Base-by-base conservation (phyloP, 1,284 basidiomycete species). In the Golubevia pallescens region DNA sequence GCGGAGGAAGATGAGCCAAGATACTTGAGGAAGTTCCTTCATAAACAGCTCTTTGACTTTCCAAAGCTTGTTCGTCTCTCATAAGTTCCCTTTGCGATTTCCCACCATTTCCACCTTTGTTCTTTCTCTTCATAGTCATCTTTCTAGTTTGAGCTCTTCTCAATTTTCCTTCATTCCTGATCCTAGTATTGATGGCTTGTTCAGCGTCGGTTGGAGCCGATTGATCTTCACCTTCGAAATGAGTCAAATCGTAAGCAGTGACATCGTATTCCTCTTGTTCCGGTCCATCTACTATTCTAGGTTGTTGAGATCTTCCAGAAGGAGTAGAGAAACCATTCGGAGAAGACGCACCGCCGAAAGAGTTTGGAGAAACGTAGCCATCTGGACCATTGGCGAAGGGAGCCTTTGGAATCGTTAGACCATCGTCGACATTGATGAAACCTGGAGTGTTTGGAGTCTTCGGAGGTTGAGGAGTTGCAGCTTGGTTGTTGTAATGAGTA, bases 151-250 rank as follows among this genome's bases (percentile, higher is more conserved):
- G 86, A 6, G 89, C 89, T 16, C 93, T 88, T 0, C 91, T 88
- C n/a, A 90, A 71, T 78, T 89, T 90, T 13, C 93, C 93, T 79
- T 92, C 90, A 71, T 90, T 90, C 75, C 88, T 89, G 42, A 95
- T 87, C 51, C 87, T 87, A 56, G 87, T 86, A 65, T 89, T 91
- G 51, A 95, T 88, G 71, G 88, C 86, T 20, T 87, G 87, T 78
- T 94, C 92, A 19, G 89, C 90, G 0, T 90, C 89, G 3, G 90
- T 85, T 2, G 87, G 87, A 28, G 89, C 87, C 74, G 66, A 70
- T 42, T 93, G 91, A 68, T 92, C 89, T 70, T 93, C 86, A 24
- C 92, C 92, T 69, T 93, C 92, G 74, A 92, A 94, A 74, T 93
- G 92, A 5, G 92, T 93, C 62, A 92, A 87, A 73, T 93, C 92